Evolutionary conservation across 495 filamentous ascomycete species (phyloP).

Genomic region (Aspergillus bertholletiae): DNA sequence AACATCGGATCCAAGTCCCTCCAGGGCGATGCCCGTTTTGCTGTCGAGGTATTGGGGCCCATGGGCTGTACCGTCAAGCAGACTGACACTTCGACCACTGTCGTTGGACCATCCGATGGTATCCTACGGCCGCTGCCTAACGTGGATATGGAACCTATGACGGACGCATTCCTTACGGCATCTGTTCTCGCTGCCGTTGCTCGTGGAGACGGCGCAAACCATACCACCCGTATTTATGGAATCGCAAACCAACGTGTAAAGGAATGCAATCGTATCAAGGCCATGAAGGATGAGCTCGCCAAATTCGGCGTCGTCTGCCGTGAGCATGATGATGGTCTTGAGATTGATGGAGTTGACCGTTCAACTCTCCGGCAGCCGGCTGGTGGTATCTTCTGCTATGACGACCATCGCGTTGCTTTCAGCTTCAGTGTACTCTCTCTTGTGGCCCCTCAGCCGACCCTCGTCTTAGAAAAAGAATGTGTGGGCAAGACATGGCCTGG

Average conservation of each 20-base stretch:
- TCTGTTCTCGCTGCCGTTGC: conserved; percentile 91
- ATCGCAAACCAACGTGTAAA: conserved; percentile 99
- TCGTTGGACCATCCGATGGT: conserved; percentile 78
- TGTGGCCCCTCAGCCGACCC: conserved; percentile 66
- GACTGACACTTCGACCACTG: conserved; percentile 81
- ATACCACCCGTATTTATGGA: conserved; percentile 79
- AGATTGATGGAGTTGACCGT: conserved; percentile 68
- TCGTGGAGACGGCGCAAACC: conserved; percentile 48
- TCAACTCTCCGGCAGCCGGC: conserved; percentile 56
- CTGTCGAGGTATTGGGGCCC: conserved; percentile 80
- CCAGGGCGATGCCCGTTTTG: conserved; percentile 95
- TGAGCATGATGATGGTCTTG: conserved; percentile 89
- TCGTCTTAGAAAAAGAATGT: conserved; percentile 87
- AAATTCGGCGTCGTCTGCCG: conserved; percentile 89
- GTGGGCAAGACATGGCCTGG: conserved; percentile 99
- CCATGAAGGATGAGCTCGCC: conserved; percentile 94
- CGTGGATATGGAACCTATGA: conserved; percentile 99
- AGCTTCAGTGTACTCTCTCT: conserved; percentile 90
- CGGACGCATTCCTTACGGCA: conserved; percentile 94
- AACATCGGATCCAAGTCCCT: conserved; percentile 91
- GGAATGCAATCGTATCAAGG: conserved; percentile 94
- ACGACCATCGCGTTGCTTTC: conserved; percentile 98
- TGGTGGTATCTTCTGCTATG: conserved; percentile 84
- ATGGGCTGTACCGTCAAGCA: conserved; percentile 95
- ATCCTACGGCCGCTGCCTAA: conserved; percentile 65